Conservation (phyloP, 2,329 filamentous ascomycete genomes). For the Fonsecaea multimorphosa region DNA sequence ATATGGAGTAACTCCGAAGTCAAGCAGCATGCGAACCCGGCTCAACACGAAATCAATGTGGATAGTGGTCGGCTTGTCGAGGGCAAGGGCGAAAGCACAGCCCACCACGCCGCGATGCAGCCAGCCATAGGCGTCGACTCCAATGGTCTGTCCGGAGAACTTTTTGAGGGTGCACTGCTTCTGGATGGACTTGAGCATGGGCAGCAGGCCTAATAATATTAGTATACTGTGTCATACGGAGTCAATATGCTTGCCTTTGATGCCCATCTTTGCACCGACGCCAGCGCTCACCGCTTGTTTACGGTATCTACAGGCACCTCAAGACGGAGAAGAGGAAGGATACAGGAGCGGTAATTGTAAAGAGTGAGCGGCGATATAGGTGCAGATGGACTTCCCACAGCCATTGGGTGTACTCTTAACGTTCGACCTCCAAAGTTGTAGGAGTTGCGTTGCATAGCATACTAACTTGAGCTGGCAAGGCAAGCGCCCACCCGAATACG, state of each 20-base stretch:
- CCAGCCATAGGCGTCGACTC: conserved; percentile 98
- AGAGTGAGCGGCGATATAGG: conserved; percentile 1
- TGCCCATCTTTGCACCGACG: conserved; percentile 47
- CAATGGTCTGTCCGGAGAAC: conserved; percentile 84
- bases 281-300: conserved; percentile 33
- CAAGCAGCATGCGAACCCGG: conserved; percentile 89
- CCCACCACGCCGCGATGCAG: conserved; percentile 89
- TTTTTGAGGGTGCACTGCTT: conserved; percentile 85
- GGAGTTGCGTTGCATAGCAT: not conserved
- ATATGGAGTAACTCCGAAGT: conserved; percentile 93
- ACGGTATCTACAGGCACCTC: not conserved
- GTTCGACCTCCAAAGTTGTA: not conserved
- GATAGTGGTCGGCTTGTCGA: conserved; percentile 86
- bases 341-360: not conserved
- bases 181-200: conserved; percentile 94
- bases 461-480: not conserved
- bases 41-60: conserved; percentile 90
- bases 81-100: conserved; percentile 87
- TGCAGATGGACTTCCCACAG: not conserved
- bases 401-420: conserved; percentile 18
- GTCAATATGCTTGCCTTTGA: conserved; percentile 47
- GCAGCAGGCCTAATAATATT: conserved; percentile 71
- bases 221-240: not conserved
- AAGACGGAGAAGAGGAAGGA: not conserved
- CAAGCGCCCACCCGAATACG: not conserved